Evolutionary conservation across 345 rosid genomes (phyloP).

Genomic region (Lenwebbia sp.): DNA sequence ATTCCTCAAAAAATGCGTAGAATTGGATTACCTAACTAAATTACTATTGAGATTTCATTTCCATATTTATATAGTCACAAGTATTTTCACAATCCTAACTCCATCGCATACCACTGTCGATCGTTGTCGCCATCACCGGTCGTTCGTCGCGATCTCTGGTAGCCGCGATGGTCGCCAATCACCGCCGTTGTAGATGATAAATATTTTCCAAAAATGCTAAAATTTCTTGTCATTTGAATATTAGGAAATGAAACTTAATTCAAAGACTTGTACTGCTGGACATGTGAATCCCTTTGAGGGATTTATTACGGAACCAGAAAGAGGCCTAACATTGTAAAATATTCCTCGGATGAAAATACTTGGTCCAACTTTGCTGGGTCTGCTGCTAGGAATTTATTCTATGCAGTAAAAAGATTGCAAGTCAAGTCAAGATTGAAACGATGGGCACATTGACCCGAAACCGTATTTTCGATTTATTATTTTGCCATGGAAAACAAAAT

Average conservation of each 20-base stretch:
- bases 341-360: background rate
- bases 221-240: background rate
- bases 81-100: accelerated
- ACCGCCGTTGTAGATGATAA: accelerated
- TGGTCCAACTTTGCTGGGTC: background rate
- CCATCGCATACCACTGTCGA: accelerated
- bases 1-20: background rate
- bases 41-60: background rate
- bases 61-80: background rate
- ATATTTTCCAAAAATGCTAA: background rate
- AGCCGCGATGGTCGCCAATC: accelerated
- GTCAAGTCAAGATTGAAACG: background rate
- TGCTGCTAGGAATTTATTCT: background rate
- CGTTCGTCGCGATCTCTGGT: accelerated
- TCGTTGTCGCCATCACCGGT: accelerated
- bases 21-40: background rate
- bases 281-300: background rate
- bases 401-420: accelerated
- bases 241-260: background rate
- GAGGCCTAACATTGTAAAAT: background rate
- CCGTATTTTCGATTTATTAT: background rate
- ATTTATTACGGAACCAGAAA: background rate
- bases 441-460: background rate
- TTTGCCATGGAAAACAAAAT: background rate
- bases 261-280: background rate